phyloP scores from a whole-genome alignment of 345 rosid genomes.

The Bretschneidera sinensis region DNA sequence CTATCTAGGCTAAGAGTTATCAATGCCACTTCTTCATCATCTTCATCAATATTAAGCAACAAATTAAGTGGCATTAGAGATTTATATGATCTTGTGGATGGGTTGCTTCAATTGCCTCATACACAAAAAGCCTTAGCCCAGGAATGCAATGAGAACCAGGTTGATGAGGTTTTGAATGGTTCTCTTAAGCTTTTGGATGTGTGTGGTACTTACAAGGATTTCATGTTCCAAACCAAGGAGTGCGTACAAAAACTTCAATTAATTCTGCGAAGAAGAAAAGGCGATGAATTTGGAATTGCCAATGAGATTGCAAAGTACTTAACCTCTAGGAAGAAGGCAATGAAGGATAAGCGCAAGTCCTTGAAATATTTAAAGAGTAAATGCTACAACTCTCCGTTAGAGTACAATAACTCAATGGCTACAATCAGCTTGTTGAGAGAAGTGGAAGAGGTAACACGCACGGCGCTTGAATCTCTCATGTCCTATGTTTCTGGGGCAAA shows the following conservation, averaged over 20 bases:
- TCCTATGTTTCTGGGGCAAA: too few relatives aligned
- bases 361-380: too few relatives aligned
- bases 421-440: conserved; percentile 6
- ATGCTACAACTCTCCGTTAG: too few relatives aligned
- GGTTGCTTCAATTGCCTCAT: conserved; percentile 23
- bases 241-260: conserved; percentile 25
- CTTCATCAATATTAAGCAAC: too few relatives aligned
- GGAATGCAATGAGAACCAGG: conserved; percentile 10
- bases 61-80: conserved; percentile 23
- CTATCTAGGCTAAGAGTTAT: conserved; percentile 28
- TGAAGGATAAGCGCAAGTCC: too few relatives aligned
- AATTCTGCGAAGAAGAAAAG: conserved; percentile 16
- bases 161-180: conserved; percentile 31
- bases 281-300: conserved; percentile 10
- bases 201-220: conserved; percentile 24
- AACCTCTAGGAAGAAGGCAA: conserved; percentile 21
- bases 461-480: too few relatives aligned
- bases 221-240: conserved; percentile 23
- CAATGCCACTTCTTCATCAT: conserved; percentile 21
- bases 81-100: conserved; percentile 30
- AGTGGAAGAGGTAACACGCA: not conserved
- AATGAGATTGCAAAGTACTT: conserved; percentile 15
- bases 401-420: not conserved
- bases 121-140: conserved; percentile 25
- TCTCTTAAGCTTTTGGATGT: conserved; percentile 35